Evolutionary conservation across 176 grass and related monocot genomes (phyloP).

Genomic region (Juncus inflexus): DNA sequence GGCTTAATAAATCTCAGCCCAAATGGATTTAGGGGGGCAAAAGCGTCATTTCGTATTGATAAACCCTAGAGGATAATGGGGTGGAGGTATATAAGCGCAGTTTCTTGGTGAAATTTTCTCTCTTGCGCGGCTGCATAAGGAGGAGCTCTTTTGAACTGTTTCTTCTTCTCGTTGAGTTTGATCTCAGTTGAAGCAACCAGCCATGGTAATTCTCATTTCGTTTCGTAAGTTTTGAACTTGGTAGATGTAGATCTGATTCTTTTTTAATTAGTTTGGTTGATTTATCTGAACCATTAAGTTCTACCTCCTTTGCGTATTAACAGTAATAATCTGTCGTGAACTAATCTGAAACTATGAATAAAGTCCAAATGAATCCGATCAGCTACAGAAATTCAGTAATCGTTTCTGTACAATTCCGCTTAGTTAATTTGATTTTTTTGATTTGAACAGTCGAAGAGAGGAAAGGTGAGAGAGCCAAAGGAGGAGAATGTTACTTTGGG

Average conservation of each 20-base stretch:
- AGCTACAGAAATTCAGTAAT: too few relatives aligned
- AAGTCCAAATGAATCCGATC: too few relatives aligned
- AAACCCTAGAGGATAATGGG: slow-evolving; percentile 16
- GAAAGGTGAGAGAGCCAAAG: slow-evolving; percentile 81
- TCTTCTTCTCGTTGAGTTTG: background rate
- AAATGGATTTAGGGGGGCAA: background rate
- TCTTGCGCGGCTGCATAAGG: background rate
- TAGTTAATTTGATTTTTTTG: background rate
- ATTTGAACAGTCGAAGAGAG: slow-evolving; percentile 49
- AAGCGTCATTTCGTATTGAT: background rate
- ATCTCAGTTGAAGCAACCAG: background rate
- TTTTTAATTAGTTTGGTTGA: too few relatives aligned
- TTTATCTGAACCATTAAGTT: too few relatives aligned
- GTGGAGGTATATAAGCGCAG: background rate
- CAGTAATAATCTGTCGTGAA: too few relatives aligned
- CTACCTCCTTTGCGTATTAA: too few relatives aligned
- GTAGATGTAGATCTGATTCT: too few relatives aligned
- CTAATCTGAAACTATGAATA: too few relatives aligned
- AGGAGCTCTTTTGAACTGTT: too few relatives aligned
- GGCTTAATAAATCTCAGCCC: too few relatives aligned
- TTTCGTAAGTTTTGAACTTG: too few relatives aligned
- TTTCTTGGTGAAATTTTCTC: background rate
- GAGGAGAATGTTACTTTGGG: slow-evolving; percentile 77
- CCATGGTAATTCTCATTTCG: slow-evolving; percentile 14
- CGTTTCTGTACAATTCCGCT: too few relatives aligned